These are phyloP conservation scores for Epichloe baconii DNA, from an alignment of 2,329 filamentous ascomycete genomes.

Conservation along the genomic window DNA sequence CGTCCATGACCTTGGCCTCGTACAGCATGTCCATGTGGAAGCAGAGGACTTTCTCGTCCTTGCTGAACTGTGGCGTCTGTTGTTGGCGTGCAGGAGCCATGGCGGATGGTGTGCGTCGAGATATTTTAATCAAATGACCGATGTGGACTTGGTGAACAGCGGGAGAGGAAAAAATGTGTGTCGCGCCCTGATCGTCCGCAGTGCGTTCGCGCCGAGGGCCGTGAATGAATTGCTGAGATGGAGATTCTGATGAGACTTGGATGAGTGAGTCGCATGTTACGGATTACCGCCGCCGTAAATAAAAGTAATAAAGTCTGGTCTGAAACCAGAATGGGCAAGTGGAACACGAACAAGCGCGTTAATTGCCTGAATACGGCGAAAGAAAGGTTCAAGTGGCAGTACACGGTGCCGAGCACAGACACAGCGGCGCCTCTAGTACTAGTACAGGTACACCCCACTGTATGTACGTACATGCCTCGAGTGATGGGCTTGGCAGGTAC, in stretches of 20 bases:
- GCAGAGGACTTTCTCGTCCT: conserved; percentile 91
- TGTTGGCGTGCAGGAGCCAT: conserved; percentile 32
- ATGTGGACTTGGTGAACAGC: not conserved
- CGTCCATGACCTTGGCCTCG: conserved; percentile 88
- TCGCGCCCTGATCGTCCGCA: not conserved
- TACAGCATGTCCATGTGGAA: conserved; percentile 97
- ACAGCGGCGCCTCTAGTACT: not conserved
- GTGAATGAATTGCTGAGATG: not conserved
- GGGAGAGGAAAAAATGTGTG: not conserved
- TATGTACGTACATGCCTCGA: not conserved
- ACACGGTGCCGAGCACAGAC: not conserved
- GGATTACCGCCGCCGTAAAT: not conserved
- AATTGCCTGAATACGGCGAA: conserved; percentile 7
- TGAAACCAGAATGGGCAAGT: not conserved
- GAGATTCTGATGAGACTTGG: not conserved
- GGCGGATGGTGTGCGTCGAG: conserved; percentile 4
- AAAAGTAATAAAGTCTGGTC: not conserved
- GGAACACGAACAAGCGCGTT: conserved; percentile 5
- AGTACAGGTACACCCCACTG: not conserved
- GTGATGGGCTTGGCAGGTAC: not conserved
- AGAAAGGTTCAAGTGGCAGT: not conserved
- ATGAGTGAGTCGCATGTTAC: not conserved
- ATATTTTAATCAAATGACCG: not conserved
- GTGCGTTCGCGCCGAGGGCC: not conserved
- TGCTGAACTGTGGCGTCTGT: conserved; percentile 38